Conservation (phyloP, 2,329 filamentous ascomycete species). For the Aspergillus udagawae region DNA sequence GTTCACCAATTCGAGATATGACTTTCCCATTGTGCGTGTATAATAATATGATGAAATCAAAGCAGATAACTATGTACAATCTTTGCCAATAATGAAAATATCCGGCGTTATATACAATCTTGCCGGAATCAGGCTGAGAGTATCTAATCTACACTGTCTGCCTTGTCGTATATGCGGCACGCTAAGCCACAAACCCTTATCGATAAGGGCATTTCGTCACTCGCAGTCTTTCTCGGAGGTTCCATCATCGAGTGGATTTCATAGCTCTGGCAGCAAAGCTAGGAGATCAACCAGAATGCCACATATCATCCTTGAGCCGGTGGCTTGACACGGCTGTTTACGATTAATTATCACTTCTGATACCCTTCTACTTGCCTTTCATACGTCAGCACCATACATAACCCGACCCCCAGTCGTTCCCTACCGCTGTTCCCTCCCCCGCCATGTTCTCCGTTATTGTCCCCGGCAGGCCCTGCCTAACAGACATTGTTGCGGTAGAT, state of each 20-base stretch:
- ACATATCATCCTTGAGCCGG: neutral
- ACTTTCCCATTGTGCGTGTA: slow-evolving; percentile 30
- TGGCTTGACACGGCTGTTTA: neutral
- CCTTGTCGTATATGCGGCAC: neutral
- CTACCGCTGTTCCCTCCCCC: neutral
- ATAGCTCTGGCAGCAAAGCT: neutral
- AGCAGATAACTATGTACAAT: neutral
- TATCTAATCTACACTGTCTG: neutral
- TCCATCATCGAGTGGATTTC: slow-evolving; percentile 21
- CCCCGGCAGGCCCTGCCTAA: slow-evolving; percentile 58
- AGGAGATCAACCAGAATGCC: neutral
- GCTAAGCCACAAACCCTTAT: slow-evolving; percentile 17
- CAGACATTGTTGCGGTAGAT: slow-evolving; percentile 49
- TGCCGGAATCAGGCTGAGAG: neutral
- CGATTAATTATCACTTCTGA: neutral
- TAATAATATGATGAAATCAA: neutral
- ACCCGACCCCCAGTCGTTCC: neutral
- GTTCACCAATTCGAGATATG: slow-evolving; percentile 53
- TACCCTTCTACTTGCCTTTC: neutral
- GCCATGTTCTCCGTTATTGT: slow-evolving; percentile 60
- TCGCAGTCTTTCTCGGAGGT: slow-evolving; percentile 19
- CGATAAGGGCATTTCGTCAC: slow-evolving; percentile 32
- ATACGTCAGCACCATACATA: neutral
- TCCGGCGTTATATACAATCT: neutral
- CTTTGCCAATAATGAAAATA: neutral